Evolutionary conservation across 2,329 filamentous ascomycete genomes (phyloP), one percentile per base, ranked within the genome.

Genomic region (Microdochium bolleyi): DNA sequence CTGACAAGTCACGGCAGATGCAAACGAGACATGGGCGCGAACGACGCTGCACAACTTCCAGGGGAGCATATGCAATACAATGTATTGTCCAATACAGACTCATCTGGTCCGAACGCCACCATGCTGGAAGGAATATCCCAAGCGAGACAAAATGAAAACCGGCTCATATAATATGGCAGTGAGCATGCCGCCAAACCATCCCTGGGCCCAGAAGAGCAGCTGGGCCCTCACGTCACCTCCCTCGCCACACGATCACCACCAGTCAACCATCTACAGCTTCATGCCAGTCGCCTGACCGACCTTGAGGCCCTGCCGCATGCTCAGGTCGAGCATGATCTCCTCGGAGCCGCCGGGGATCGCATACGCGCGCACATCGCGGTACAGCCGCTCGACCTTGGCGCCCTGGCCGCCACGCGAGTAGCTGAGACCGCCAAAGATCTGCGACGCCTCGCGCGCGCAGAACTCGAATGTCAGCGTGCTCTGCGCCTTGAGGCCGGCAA

Each of bases 301-400:
- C 69, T 83, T 85, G 76, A 96, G 69, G 57, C 86, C 88, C 78
- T 96, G 92, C 62, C 92, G 80, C 70, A 99, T 95, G 73, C 89
- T 95, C 65, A 99, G 72, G 70, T 99, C 94, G 60, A 97, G 76
- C 94, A 99, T 99, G 60, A 99, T 99, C 80, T 99, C 94, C 75
- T 99, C 92, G 60, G 85, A 90, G 24, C 94, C 94, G 64, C 94
- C 94, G 2, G 94, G 94, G 61, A 99, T 92, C 57, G 94, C 92
- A 70, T 99, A 97, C 1, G 94, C 94, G 61, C 94, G 82, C 16
- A 97, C 94, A 69, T 99, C 94, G 57, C 94, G 82, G 72, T 97
- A 97, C 62, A 99, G 73, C 55, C 94, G 77, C 82, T 99, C 94
- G 51, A 97, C 83, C 82, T 96, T 96, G 54, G 84, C 92, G 56